Base-by-base conservation (phyloP, 208 protist species). In the Leishmania arabica region DNA sequence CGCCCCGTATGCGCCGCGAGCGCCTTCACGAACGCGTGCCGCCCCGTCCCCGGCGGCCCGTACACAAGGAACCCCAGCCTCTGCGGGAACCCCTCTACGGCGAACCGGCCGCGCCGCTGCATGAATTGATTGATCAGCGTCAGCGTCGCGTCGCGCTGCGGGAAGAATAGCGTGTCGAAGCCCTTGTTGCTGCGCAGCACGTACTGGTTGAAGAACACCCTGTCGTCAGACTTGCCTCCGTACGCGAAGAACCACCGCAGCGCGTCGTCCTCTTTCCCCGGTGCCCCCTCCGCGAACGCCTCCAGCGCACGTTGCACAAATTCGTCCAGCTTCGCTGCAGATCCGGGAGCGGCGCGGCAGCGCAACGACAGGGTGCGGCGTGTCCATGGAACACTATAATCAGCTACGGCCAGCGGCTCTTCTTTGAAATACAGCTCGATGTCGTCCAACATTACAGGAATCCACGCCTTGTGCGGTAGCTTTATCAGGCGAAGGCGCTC, bases 1-100 rank as follows among this genome's bases (percentile, higher is more conserved):
- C 95, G 95, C n/a, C 95, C 98, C 0, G 99, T 99, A 88, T 99
- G 99, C 75, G 99, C 95, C 17, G 99, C 99, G 49, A 99, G 99
- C 24, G 99, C 99, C 90, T 99, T 99, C 24, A 99, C 99, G 69
- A 99, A 94, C 88, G 99, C 97, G 53, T 99, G 99, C 93, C 99
- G 99, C 17, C 98, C 98, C 31, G 90, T 97, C 19, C 98, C 98
- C 65, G 96, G 94, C 11, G 98, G 98, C 42, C 99, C 99, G 87
- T 99, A 99, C 51, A 99, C 91, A 3, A 99, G 93, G 65, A 99
- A 99, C 42, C 99, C 99, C n/a, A 98, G 91, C 83, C 95, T 97
- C 77, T 95, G 80, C 58, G 94, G 95, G 83, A 96, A 97, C 19
- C 93, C 93, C 75, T 93, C 88, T 11, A 95, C 90, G 15, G 94